Percentiles rank a stretch among this genome's conserved stretches.
Evolutionary conservation across 805 yeast species (phyloP).

Genomic region (Blastobotrys attinorum): DNA sequence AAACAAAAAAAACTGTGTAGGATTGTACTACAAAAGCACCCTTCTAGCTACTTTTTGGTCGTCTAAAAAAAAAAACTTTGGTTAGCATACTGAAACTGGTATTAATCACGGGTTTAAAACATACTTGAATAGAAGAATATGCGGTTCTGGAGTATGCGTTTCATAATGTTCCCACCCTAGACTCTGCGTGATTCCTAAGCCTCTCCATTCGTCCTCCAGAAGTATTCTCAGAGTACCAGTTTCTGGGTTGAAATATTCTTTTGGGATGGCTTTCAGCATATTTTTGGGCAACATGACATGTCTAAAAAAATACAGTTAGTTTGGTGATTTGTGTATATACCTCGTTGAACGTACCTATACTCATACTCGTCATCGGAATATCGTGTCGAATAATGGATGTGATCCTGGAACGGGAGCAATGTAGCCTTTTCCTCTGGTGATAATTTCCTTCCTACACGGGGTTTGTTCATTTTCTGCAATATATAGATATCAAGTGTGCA

Average conservation of each 20-base stretch:
- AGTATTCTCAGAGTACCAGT: constrained; percentile 89
- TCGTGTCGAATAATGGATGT: constrained; percentile 87
- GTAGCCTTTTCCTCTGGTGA: constrained; percentile 79
- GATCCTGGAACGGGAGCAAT: constrained; percentile 83
- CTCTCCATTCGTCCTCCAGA: constrained; percentile 97
- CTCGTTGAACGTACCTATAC: constrained; percentile 41
- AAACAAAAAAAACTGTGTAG: no score
- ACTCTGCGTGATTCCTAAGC: constrained; percentile 93
- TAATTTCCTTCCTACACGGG: constrained; percentile 46
- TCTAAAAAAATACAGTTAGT: no score
- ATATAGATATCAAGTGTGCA: background rate
- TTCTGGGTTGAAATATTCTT: constrained; percentile 86
- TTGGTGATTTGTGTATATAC: background rate
- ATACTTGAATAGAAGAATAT: constrained; percentile 73
- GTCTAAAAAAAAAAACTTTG: background rate
- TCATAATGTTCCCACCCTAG: constrained; percentile 98
- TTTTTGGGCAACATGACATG: constrained; percentile 96
- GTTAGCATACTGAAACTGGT: background rate
- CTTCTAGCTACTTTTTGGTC: background rate
- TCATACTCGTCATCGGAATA: constrained; percentile 80
- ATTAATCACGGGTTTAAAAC: background rate
- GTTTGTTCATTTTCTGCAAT: background rate
- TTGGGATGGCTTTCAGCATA: constrained; percentile 88
- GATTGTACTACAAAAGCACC: background rate
- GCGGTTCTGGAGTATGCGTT: constrained; percentile 98